Evolutionary conservation across 2,329 filamentous ascomycete species (phyloP).

Genomic region (Claviceps quebecensis): DNA sequence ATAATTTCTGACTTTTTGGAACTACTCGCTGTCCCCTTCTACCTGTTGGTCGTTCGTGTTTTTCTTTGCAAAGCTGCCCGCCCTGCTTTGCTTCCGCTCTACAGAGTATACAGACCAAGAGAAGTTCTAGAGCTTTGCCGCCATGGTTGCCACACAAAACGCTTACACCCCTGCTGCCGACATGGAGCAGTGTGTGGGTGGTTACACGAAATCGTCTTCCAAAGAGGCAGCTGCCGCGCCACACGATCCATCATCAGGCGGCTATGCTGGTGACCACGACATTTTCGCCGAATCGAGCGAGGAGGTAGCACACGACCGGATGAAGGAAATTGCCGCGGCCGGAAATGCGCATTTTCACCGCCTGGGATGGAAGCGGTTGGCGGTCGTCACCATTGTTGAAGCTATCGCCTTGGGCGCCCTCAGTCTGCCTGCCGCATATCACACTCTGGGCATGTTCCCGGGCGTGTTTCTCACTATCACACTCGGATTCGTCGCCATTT

Average conservation of each 20-base stretch:
- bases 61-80: too few relatives aligned
- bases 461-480: constrained; percentile 24
- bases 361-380: constrained; percentile 43
- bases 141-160: constrained; percentile 1
- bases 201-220: neutral
- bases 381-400: constrained; percentile 41
- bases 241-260: neutral
- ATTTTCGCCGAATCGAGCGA: constrained; percentile 12
- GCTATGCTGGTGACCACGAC: constrained; percentile 4
- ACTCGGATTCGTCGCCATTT: constrained; percentile 31
- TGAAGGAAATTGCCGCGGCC: constrained; percentile 27
- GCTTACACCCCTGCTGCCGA: constrained; percentile 1
- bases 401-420: constrained; percentile 40
- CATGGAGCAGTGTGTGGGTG: neutral
- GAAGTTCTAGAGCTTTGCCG: neutral
- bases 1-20: too few relatives aligned
- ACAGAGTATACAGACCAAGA: too few relatives aligned
- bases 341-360: constrained; percentile 36
- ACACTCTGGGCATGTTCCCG: constrained; percentile 39
- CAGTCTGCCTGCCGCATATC: constrained; percentile 38
- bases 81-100: too few relatives aligned
- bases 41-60: too few relatives aligned
- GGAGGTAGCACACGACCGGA: constrained; percentile 19
- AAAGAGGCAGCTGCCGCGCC: neutral
- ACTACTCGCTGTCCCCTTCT: too few relatives aligned